Evolutionary conservation across 148 eudicot species (phyloP), one percentile per base, ranked within the genome.

Genomic region (Fagopyrum esculentum): DNA sequence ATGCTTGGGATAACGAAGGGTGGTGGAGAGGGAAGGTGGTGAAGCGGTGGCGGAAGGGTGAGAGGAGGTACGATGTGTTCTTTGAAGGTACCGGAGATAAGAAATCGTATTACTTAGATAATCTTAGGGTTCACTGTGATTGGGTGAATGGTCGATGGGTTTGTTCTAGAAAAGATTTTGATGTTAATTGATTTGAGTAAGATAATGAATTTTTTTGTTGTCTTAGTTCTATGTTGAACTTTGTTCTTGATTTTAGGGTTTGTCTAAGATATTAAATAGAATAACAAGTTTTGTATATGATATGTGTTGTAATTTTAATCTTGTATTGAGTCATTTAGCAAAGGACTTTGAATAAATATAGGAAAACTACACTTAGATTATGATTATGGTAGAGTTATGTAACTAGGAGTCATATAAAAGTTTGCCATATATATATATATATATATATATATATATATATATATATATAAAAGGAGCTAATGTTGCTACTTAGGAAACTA

Each of bases 1-100:
- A 80, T 29, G 82, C 64, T 13, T 80, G 46, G 17, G 78, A 75
- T 2, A 80, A 80, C 40, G 78, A 76, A 8, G 82, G 82, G 9
- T 81, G 77, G 83, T 77, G 83, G 77, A 13, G 70, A 6, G 77
- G 77, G n/a, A 49, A 2, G 46, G 73, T 78, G 8, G 70, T 17
- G 5, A 75, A 40, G 71, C 76, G 44, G 59, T 29, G 11, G 29
- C 2, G n/a, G 2, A 54, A 52, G 63, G 17, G 6, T 9, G 17
- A 3, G 3, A 61, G 4, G 43, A 61, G 68, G 68, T 61, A 61
- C 43, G 15, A 61, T 13, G 16, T 61, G 15, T 10, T 26, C 43
- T 61, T 61, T 2, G 5, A 61, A 29, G 68, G 10, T 9, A 61
- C 15, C 29, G 68, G 15, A 13, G 68, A 61, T 3, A 12, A 9